Evolutionary conservation across 139 green algal species (phyloP), one percentile per base, ranked within the genome.

Genomic region (Bryopsis sp.): DNA sequence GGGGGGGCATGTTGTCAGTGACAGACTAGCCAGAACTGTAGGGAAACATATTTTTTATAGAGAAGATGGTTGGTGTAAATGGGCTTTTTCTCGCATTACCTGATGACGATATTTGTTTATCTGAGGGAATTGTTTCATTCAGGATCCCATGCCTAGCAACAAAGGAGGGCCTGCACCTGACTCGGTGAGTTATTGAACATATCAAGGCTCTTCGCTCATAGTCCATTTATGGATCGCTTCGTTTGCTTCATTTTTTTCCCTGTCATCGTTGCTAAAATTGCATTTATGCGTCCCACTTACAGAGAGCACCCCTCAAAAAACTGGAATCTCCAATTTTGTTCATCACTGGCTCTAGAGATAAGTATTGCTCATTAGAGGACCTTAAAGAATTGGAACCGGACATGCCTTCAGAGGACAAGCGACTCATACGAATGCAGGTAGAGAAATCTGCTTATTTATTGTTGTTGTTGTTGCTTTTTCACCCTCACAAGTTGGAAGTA

Each of bases 271-370:
- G 15, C 11, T 19, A 54, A 54, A 54, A 54, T 54, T 11, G 19
- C 43, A 54, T 19, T 26, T 54, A 54, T 19, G 11, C 15, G 43
- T 54, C 15, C 19, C 15, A 11, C 43, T 54, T 54, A 19, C 11
- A 54, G 43, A 63, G 43, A 28, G 76, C 50, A 4, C 76, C 73
- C 28, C 57, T 85, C 63, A 62, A 81, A 36, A 38, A 39, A 1
- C 64, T 85, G 50, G 3, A 46, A 3, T 58, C 39, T 7, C 79
- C 79, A 5, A 24, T 71, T 46, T 71, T 85, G 11, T 83, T 83
- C 38, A 15, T 85, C 11, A 47, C 26, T 7, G 34, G 32, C 1
- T 35, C 43, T 36, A 19, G 1, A 1, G 73, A 74, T 48, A 46
- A 46, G 15, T 19, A 19, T 8, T 37, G 65, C 37, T 43, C 28